Conservation (phyloP, 306 rosid species). For the Cucumis sativus region Cucumber_9930_V3 NC_026656.2:17871001-17871500, state of each 20-base stretch:
- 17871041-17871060: conserved; percentile 74
- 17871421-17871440: conserved; percentile 13
- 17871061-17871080: conserved; percentile 86
- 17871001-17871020: conserved; percentile 88
- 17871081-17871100: conserved; percentile 12
- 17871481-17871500: neutral
- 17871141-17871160: neutral
- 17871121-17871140: neutral
- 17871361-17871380: conserved; percentile 97
- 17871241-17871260: neutral
- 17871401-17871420: conserved; percentile 93
- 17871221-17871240: neutral
- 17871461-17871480: neutral
- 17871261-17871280: neutral
- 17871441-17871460: neutral
- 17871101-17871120: neutral
- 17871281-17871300: neutral
- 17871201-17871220: neutral
- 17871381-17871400: conserved; percentile 88
- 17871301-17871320: neutral
- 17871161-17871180: neutral
- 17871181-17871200: neutral
- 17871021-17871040: conserved; percentile 94
- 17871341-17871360: conserved; percentile 79
- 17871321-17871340: conserved; percentile 78